Evolutionary conservation across 2,329 filamentous ascomycete species (phyloP), one percentile per base, ranked within the genome.

Genomic region (Ophiostoma populinum): DNA sequence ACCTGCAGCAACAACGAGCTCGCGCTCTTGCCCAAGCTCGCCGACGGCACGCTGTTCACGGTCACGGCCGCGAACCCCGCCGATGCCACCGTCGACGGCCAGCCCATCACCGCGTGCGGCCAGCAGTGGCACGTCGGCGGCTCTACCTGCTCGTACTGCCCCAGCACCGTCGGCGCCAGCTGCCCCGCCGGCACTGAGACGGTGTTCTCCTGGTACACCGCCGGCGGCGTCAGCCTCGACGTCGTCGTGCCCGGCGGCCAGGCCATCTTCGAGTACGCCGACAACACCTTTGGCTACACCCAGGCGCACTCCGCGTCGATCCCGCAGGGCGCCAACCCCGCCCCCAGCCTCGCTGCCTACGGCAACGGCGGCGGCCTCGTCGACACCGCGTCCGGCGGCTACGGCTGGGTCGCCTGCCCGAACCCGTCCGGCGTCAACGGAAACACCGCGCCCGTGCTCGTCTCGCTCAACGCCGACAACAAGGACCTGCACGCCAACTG

Each of bases 201-300:
- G 3, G 43, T 47, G 13, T 34, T 55, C n/a, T 20, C 39, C 2
- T 42, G 45, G 2, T 31, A 25, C 28, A 26, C 26, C 34, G 22
- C 15, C 9, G 27, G 16, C 15, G 15, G 17, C 6, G 42, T 34
- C 25, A 45, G 43, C 34, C 51, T 54, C 49, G 45, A 46, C 35
- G 46, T 48, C 19, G 35, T 43, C 34, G 52, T 55, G 7, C 52
- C 52, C 5, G 52, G 53, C 35, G 52, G 52, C 16, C 52, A 55
- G 43, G 35, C 25, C 15, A 46, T 46, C 27, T 55, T 55, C 8
- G 45, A 45, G 18, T 11, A 7, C 3, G 38, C 47, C 1, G 31
- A 40, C 24, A 49, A 50, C 47, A 45, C 45, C 22, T 40, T 55
- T 16, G 48, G 40, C 11, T 51, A 51, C 43, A 54, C 51, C 11